Evolutionary conservation across 805 yeast genomes (phyloP), one percentile per base, ranked within the genome.

Genomic region (Priceomyces haplophilus): DNA sequence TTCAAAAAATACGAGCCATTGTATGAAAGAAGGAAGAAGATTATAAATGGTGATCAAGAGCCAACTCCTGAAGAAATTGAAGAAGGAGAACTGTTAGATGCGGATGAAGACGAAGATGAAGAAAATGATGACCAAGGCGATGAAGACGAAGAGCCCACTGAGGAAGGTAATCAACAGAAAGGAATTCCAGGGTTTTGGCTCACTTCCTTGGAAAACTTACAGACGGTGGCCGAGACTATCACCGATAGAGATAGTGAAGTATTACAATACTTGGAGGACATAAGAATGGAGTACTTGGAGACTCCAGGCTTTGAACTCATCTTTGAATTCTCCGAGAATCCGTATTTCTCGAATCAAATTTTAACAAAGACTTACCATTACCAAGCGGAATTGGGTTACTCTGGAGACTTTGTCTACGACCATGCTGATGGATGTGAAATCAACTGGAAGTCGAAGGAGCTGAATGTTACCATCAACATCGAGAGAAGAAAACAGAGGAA

Each of bases 401-500:
- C 90, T 23, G 97, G 99, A 24, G 99, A 93, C 64, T 91, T 88
- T 64, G 89, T 93, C 53, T 93, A 91, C 65, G 97, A 91, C 67
- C 96, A 88, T 61, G 98, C 99, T 10, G 95, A 88, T 60, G 98
- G 98, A 42, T 75, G 79, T 52, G 83, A 80, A 43, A 86, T 93
- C 62, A 72, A 84, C 53, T 93, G 99, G 99, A 72, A 69, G 49
- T 78, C 83, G 41, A 82, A 83, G 56, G 95, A 84, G 52, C 72
- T 73, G 48, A 91, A 93, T 61, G 89, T 88, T 41, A 91, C 98
- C 15, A 79, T 93, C 43, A 69, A 73, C 46, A 83, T 93, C 44
- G 97, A 91, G 73, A 86, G 88, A 77, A 83, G 97, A 71, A 93
- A 90, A 71, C 99, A 93, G 74, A 84, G 98, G 72, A 93, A 93